phyloP scores from a whole-genome alignment of 768 basidiomycete species.

The Termitomyces sp. region DNA sequence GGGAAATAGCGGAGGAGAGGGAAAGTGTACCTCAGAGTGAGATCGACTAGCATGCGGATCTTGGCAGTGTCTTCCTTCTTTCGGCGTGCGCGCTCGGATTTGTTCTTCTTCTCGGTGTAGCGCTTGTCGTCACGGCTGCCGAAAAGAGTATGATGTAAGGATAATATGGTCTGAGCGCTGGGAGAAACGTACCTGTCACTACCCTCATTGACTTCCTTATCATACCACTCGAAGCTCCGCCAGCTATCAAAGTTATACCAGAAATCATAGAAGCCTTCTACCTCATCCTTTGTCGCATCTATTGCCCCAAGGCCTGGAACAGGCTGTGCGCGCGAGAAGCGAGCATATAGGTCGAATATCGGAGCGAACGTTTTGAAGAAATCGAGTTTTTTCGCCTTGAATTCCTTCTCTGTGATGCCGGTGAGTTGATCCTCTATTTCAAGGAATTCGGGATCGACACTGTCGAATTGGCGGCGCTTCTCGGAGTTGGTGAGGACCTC shows the following conservation, averaged over 20 bases:
- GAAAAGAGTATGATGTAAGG: background rate
- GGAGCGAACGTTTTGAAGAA: slow-evolving; percentile 75
- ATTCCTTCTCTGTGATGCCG: slow-evolving; percentile 40
- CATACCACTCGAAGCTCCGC: slow-evolving; percentile 95
- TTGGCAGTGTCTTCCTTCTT: slow-evolving; percentile 98
- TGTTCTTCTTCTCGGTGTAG: slow-evolving; percentile 54
- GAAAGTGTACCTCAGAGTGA: slow-evolving; percentile 49
- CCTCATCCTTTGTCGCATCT: slow-evolving; percentile 71
- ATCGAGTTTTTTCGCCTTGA: slow-evolving; percentile 52
- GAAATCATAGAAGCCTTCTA: slow-evolving; percentile 95
- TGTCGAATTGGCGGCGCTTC: slow-evolving; percentile 92
- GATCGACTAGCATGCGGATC: slow-evolving; percentile 81
- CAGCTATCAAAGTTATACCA: slow-evolving; percentile 99
- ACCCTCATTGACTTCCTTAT: slow-evolving; percentile 98
- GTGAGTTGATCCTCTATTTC: slow-evolving; percentile 78
- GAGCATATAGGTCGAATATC: slow-evolving; percentile 87
- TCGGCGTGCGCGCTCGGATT: slow-evolving; percentile 76
- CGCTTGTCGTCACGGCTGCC: slow-evolving; percentile 96
- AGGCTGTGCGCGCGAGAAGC: slow-evolving; percentile 84
- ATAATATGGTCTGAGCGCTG: too few relatives aligned
- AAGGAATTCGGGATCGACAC: slow-evolving; percentile 77
- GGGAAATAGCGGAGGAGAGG: background rate
- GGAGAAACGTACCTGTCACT: slow-evolving; percentile 71
- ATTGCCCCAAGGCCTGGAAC: slow-evolving; percentile 74
- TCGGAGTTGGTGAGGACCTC: slow-evolving; percentile 87